Evolutionary conservation across 768 basidiomycete genomes (phyloP).

Genomic region (Chlorophyllum brunneum): DNA sequence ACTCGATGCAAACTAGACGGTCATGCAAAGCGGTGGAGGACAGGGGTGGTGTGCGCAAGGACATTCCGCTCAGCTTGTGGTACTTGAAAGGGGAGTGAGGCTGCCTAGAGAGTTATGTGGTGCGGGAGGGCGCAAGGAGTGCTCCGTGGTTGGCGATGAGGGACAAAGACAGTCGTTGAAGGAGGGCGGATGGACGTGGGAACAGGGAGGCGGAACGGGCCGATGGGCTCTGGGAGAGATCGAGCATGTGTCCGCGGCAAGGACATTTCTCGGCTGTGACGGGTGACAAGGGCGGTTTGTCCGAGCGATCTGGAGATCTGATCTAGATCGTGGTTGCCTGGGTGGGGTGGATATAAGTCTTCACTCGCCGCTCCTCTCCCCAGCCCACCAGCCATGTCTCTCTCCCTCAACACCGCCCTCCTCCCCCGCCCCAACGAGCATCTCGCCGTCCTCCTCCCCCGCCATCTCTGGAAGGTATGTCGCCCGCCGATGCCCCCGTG

Average conservation of each 20-base stretch:
- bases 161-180: too few species aligned
- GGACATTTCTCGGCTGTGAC: slow-evolving; percentile 13
- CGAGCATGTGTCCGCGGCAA: slow-evolving; percentile 12
- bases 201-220: neutral
- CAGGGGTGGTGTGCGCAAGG: too few species aligned
- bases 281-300: slow-evolving; percentile 8
- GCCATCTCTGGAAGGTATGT: slow-evolving; percentile 70
- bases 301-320: slow-evolving; percentile 8
- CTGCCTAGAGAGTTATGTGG: too few species aligned
- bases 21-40: too few species aligned
- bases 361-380: slow-evolving; percentile 5
- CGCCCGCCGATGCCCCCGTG: neutral
- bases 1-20: too few species aligned
- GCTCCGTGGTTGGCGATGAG: too few species aligned
- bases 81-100: too few species aligned
- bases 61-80: too few species aligned
- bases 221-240: slow-evolving; percentile 9
- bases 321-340: slow-evolving; percentile 11
- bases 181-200: too few species aligned
- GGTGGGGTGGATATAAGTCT: slow-evolving; percentile 6
- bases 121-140: too few species aligned
- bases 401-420: slow-evolving; percentile 24
- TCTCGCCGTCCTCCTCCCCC: slow-evolving; percentile 70
- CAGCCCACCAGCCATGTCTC: slow-evolving; percentile 13
- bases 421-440: slow-evolving; percentile 57